phyloP scores from a whole-genome alignment of 345 rosid genomes.

The Eucalyptus sp. region DNA sequence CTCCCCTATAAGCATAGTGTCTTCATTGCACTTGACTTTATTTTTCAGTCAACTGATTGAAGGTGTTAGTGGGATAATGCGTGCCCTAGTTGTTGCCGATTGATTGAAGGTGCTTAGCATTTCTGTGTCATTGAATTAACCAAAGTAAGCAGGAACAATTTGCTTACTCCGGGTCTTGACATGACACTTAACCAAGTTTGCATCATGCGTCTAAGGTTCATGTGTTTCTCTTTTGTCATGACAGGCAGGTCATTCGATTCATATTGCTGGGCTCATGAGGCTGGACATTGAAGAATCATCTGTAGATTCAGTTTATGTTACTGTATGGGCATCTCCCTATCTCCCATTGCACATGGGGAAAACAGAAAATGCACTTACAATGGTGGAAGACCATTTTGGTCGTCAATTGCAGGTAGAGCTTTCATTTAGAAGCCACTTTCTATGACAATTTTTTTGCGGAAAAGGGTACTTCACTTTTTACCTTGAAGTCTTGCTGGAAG shows the following conservation, averaged over 20 bases:
- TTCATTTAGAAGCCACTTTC: neutral
- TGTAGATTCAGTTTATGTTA: constrained; percentile 65
- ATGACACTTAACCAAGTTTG: neutral
- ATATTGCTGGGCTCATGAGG: constrained; percentile 87
- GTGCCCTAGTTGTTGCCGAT: neutral
- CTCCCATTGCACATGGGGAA: constrained; percentile 96
- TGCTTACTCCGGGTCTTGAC: neutral
- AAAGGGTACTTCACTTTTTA: neutral
- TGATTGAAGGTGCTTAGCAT: neutral
- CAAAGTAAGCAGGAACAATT: neutral
- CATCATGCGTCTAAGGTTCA: neutral
- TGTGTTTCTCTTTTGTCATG: neutral
- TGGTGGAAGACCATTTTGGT: constrained; percentile 71
- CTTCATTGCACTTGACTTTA: neutral
- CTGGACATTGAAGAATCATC: constrained; percentile 69
- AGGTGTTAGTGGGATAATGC: neutral
- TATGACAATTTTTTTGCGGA: neutral
- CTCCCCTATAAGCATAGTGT: neutral
- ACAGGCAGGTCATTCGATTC: constrained; percentile 74
- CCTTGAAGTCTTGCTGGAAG: neutral
- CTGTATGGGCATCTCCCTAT: constrained; percentile 87
- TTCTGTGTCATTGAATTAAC: neutral
- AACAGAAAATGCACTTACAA: constrained; percentile 54
- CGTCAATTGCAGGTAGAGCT: constrained; percentile 66
- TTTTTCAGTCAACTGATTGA: neutral